Percentiles rank a stretch among this genome's conserved stretches.
Evolutionary conservation across 2,329 filamentous ascomycete genomes (phyloP).

Genomic region (Geosmithia morbida): DNA sequence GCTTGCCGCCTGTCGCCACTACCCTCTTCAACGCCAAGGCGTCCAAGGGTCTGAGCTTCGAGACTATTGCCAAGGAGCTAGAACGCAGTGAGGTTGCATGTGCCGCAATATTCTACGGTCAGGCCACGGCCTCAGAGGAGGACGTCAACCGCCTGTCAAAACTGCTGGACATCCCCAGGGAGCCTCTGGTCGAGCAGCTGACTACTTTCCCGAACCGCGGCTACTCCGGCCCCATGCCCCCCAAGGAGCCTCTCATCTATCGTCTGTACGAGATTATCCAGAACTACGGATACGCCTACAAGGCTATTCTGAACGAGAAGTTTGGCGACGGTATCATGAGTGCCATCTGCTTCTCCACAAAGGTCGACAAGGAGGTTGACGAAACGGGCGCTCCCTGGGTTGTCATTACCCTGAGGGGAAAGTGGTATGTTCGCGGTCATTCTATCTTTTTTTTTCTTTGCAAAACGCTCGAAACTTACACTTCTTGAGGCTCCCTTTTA

Average conservation of each 20-base stretch:
- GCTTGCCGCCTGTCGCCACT: constrained; percentile 56
- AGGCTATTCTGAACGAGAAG: constrained; percentile 92
- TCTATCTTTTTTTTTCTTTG: background rate
- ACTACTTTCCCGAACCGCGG: constrained; percentile 70
- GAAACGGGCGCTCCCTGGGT: constrained; percentile 70
- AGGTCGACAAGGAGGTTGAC: constrained; percentile 88
- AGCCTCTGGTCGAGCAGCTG: constrained; percentile 45
- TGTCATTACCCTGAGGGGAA: constrained; percentile 68
- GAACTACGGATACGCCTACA: constrained; percentile 94
- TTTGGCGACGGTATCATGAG: constrained; percentile 94
- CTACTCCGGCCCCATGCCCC: constrained; percentile 31
- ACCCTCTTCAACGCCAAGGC: constrained; percentile 64
- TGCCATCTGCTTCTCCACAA: constrained; percentile 79
- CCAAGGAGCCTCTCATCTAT: constrained; percentile 48
- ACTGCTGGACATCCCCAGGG: constrained; percentile 46
- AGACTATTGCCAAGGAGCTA: constrained; percentile 58
- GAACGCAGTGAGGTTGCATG: constrained; percentile 71
- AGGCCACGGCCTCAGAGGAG: constrained; percentile 57
- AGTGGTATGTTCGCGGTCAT: constrained; percentile 48
- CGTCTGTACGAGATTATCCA: constrained; percentile 87
- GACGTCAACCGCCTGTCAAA: constrained; percentile 52
- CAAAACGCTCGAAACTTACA: background rate
- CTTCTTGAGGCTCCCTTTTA: constrained; percentile 16
- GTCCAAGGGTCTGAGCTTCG: constrained; percentile 60
- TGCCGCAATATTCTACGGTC: constrained; percentile 84